Conservation (phyloP, 1,284 basidiomycete species). For the Rhodotorula mucilaginosa region DNA sequence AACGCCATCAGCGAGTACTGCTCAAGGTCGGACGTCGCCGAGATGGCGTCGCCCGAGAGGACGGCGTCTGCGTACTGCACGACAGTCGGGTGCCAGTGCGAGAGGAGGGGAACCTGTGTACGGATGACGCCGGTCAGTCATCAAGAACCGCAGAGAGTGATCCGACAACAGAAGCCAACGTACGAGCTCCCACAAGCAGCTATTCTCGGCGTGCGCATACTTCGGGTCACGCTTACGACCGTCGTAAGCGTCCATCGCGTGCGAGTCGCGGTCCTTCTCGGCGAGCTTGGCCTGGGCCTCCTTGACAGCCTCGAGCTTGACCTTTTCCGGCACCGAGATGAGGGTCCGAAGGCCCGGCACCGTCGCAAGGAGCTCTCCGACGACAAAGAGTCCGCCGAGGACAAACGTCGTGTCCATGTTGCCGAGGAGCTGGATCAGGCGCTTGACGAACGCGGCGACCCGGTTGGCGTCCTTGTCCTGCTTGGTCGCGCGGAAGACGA, state of each 20-base stretch:
- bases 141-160: neutral
- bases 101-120: conserved; percentile 67
- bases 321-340: conserved; percentile 55
- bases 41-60: conserved; percentile 62
- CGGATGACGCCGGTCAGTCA: neutral
- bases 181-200: conserved; percentile 87
- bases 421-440: conserved; percentile 79
- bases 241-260: conserved; percentile 60
- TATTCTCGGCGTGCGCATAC: conserved; percentile 75
- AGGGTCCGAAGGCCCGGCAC: conserved; percentile 68
- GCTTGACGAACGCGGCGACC: conserved; percentile 77
- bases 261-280: conserved; percentile 27
- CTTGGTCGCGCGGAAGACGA: conserved; percentile 90
- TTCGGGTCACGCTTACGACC: conserved; percentile 86
- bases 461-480: conserved; percentile 66
- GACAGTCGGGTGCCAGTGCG: conserved; percentile 89
- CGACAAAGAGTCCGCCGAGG: conserved; percentile 72
- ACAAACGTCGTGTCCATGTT: conserved; percentile 80
- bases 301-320: conserved; percentile 52
- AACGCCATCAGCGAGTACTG: conserved; percentile 91
- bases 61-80: conserved; percentile 83
- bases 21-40: conserved; percentile 80
- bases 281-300: conserved; percentile 15
- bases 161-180: conserved; percentile 43
- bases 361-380: conserved; percentile 69